Evolutionary conservation across 164 flowering plant species (phyloP), one percentile per base, ranked within the genome.

Genomic region (Magnolia sinica): DNA sequence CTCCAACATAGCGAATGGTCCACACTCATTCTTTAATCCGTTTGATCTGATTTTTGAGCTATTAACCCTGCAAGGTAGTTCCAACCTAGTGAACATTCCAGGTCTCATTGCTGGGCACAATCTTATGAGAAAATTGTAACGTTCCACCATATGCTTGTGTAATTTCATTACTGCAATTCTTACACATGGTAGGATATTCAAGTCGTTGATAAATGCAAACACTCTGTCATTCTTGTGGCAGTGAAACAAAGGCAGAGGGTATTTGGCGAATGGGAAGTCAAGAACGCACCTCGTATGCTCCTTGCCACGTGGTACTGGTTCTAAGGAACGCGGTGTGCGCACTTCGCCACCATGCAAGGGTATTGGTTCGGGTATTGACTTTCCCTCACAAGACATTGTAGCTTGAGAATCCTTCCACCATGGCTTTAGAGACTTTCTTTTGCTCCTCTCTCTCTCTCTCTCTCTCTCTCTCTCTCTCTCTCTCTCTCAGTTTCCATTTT

Each of bases 361-460:
- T 82, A 55, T 77, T 79, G 98, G 98, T 93, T 90, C 98, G 98
- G 91, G 94, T 76, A 91, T 93, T 91, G 98, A 93, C 96, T 93
- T 90, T 69, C 81, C 79, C 83, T 23, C 22, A 16, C 3, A 50
- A 27, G 9, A 20, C 23, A 7, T 58, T 50, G 22, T 10, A 45
- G 31, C 72, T 50, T n/a, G 23, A 16, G 52, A 29, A 29, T 37
- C 2, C 19, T 37, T 45, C 14, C 11, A 23, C 45, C 13, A 29
- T 29, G 71, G 18, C 6, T 68, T 16, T 68, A 24, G 71, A 16
- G 19, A 24, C 29, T 31, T 50, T 14, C 13, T 29, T 3, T 4
- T 0, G 20, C 10, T 64, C 8, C 8, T 18, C 9, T 22, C 23
- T 64, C 19, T 1, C 10, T 64, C 27, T 64, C 8, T 22, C 19